Percentiles rank a stretch among this genome's conserved stretches.
Conservation (phyloP, 2,329 filamentous ascomycete genomes). For the Seiridium cupressi region DNA sequence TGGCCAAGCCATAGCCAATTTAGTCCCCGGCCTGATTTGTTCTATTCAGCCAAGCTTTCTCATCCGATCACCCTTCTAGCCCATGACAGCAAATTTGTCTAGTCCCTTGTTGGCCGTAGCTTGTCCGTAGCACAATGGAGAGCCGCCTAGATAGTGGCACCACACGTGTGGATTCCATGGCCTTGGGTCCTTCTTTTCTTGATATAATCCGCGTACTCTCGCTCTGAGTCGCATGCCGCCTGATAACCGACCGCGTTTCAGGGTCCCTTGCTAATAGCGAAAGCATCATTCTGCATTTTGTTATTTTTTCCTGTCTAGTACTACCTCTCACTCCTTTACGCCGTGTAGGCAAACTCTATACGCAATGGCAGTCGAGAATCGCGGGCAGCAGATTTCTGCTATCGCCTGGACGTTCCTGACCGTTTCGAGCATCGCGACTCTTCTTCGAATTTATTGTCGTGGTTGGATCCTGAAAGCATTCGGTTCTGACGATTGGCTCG, state of each 20-base stretch:
- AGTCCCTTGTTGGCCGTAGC: too few relatives aligned
- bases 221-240: too few relatives aligned
- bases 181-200: too few relatives aligned
- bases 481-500: conserved; percentile 31
- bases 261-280: background rate
- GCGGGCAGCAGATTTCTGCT: conserved; percentile 22
- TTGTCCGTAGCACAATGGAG: too few relatives aligned
- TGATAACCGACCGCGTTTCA: background rate
- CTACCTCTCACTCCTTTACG: background rate
- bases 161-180: too few relatives aligned
- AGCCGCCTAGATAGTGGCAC: too few relatives aligned
- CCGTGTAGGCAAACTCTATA: background rate
- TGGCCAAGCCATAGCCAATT: background rate
- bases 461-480: conserved; percentile 30
- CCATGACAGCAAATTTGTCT: background rate
- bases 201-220: too few relatives aligned
- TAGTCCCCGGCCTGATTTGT: background rate
- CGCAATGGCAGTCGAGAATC: conserved; percentile 11
- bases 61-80: background rate
- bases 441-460: conserved; percentile 30
- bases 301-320: background rate
- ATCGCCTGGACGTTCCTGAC: conserved; percentile 30
- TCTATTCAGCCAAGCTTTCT: too few relatives aligned
- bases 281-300: background rate
- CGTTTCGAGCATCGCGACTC: conserved; percentile 28